Percentiles rank a stretch among this genome's conserved stretches.
These are phyloP conservation scores for Nakazawaea pomicola DNA, from an alignment of 805 yeast species.

Conservation along the genomic window DNA sequence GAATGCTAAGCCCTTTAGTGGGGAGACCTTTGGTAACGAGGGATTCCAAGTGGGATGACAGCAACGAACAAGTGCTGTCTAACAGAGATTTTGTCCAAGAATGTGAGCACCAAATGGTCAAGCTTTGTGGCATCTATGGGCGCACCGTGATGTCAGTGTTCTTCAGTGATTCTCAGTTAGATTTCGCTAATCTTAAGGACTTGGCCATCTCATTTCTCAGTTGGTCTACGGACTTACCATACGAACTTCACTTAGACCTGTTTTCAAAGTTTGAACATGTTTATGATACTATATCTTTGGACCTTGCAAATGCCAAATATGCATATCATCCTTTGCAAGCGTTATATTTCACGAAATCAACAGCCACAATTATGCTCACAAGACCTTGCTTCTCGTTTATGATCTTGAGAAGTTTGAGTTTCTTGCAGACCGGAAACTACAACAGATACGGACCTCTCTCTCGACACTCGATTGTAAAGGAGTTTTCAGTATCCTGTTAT, in stretches of 20 bases:
- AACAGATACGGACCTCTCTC: background rate
- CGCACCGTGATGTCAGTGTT: slow-evolving; percentile 28
- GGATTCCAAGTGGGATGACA: slow-evolving; percentile 36
- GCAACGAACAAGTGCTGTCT: slow-evolving; percentile 14
- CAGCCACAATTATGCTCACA: slow-evolving; percentile 32
- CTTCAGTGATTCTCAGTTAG: slow-evolving; percentile 25
- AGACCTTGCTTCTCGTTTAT: slow-evolving; percentile 37
- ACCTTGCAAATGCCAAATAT: slow-evolving; percentile 1
- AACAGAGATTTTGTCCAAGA: slow-evolving; percentile 20
- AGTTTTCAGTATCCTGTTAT: slow-evolving; percentile 31
- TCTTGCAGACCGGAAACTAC: slow-evolving; percentile 10
- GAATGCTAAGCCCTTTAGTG: slow-evolving; percentile 27
- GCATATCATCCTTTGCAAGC: slow-evolving; percentile 21
- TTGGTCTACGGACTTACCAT: slow-evolving; percentile 30
- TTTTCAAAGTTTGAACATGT: slow-evolving; percentile 17
- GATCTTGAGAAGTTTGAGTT: slow-evolving; percentile 16
- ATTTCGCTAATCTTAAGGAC: slow-evolving; percentile 22
- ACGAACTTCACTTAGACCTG: slow-evolving; percentile 24
- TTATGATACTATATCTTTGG: slow-evolving; percentile 14
- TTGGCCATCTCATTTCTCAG: slow-evolving; percentile 31
- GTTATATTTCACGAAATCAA: slow-evolving; percentile 32
- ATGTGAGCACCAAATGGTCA: slow-evolving; percentile 25
- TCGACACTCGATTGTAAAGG: slow-evolving; percentile 13
- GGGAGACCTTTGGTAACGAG: slow-evolving; percentile 33
- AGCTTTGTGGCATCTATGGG: slow-evolving; percentile 26